These are phyloP conservation scores for Calonectria pteridis DNA, from an alignment of 2,329 filamentous ascomycete genomes.

Conservation along the genomic window DNA sequence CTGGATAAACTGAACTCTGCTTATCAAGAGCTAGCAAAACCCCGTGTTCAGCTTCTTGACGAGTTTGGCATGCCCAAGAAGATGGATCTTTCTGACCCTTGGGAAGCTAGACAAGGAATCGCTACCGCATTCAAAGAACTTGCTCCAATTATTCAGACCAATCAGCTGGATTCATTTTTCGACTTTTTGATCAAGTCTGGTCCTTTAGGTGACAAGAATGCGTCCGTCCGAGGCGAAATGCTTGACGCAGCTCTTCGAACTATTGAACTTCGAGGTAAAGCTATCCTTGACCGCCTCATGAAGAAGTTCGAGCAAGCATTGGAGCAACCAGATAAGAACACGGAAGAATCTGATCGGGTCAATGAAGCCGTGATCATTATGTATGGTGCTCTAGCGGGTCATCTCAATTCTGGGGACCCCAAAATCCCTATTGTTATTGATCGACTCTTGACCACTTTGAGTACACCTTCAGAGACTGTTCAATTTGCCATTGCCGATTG, in stretches of 20 bases:
- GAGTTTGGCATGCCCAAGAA: slow-evolving; percentile 96
- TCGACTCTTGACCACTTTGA: slow-evolving; percentile 86
- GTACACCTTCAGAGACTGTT: slow-evolving; percentile 95
- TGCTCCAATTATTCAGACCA: slow-evolving; percentile 74
- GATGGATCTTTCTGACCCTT: slow-evolving; percentile 87
- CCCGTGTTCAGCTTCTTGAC: slow-evolving; percentile 85
- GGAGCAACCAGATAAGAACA: slow-evolving; percentile 86
- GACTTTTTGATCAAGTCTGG: slow-evolving; percentile 88
- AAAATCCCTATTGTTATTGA: slow-evolving; percentile 91
- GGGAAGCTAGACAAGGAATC: slow-evolving; percentile 92
- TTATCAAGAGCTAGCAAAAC: slow-evolving; percentile 85
- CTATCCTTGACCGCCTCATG: slow-evolving; percentile 91
- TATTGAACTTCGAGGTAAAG: slow-evolving; percentile 84
- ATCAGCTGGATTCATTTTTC: slow-evolving; percentile 82
- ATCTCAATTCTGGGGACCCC: slow-evolving; percentile 85
- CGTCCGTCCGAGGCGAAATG: slow-evolving; percentile 87
- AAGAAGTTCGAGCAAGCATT: slow-evolving; percentile 88
- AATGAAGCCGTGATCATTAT: slow-evolving; percentile 98
- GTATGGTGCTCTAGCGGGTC: slow-evolving; percentile 92
- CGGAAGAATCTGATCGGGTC: slow-evolving; percentile 85
- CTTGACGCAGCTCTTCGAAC: slow-evolving; percentile 87
- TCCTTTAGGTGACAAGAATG: slow-evolving; percentile 86
- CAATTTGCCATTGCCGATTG: slow-evolving; percentile 97
- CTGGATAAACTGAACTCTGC: slow-evolving; percentile 75
- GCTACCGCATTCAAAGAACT: slow-evolving; percentile 89